phyloP scores from a whole-genome alignment of 2,329 filamentous ascomycete genomes.

The Periconia sp. region DNA sequence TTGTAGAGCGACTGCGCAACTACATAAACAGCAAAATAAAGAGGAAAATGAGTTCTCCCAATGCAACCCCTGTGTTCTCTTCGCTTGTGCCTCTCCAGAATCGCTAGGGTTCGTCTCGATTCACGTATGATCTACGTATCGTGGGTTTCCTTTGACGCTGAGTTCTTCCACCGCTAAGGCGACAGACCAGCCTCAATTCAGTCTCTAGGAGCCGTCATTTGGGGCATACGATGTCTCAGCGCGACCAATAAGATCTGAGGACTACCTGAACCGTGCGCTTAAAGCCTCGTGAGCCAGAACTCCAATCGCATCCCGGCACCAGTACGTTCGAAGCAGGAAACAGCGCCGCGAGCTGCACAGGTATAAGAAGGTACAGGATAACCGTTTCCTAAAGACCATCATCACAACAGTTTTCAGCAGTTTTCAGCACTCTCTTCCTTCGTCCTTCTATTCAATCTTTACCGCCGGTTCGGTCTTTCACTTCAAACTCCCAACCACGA shows the following conservation, averaged over 20 bases:
- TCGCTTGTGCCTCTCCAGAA: background rate
- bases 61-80: background rate
- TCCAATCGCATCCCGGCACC: background rate
- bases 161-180: background rate
- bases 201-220: background rate
- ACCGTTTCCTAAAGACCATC: background rate
- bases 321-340: background rate
- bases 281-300: background rate
- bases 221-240: background rate
- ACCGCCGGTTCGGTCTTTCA: slow-evolving; percentile 18
- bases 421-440: background rate
- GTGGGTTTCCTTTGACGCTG: slow-evolving; percentile 1
- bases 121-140: slow-evolving; percentile 20
- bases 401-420: background rate
- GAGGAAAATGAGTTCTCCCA: background rate
- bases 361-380: background rate
- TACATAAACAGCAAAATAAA: background rate
- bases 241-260: background rate
- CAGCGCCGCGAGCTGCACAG: background rate
- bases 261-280: background rate
- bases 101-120: background rate
- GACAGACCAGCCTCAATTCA: background rate
- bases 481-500: slow-evolving; percentile 1
- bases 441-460: background rate
- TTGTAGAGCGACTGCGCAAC: background rate